Base-by-base conservation (phyloP, 352 stramenopile genomes). In the Pythium brachiatum region DNA sequence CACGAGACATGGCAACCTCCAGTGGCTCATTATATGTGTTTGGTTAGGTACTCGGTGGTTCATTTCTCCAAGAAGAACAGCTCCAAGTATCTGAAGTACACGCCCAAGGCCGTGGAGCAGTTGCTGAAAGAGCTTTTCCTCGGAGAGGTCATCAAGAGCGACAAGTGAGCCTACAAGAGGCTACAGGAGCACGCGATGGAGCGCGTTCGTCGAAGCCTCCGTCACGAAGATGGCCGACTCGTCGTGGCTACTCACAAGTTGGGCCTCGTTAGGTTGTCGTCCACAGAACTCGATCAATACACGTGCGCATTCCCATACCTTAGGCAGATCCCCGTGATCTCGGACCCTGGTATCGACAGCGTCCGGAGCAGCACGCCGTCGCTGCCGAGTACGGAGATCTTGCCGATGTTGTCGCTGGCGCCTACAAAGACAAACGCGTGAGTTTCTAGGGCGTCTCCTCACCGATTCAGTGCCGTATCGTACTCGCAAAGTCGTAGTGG, bases 31-130 rank as follows among this genome's bases (percentile, higher is more conserved):
- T 34, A 7, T 27, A 39, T 38, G 15, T 48, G 36, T 39, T 18
- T 26, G 16, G 20, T 23, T 58, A 94, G 85, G 61, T 98, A 97
- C 75, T 96, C 88, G 9, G 70, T 76, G 12, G 77, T 98, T 52
- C 87, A 95, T 34, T 97, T 97, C 57, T 96, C 89, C n/a, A 96
- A 92, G 73, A 96, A 96, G 58, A 91, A 97, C 65, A 84, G 81
- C 53, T 78, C 86, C 56, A 92, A 81, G 67, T 97, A 97, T 56
- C 79, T 97, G 34, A 95, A 95, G 66, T 96, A 94, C 64, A 89
- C 77, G 44, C 92, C 87, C 53, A 83, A 77, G 75, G 88, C 84
- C 32, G 84, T 86, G 27, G 87, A 96, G 57, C 66, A 78, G 20
- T 68, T 96, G 31, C 75, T 98, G 53, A 84, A 79, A 15, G 81